Base-by-base conservation (phyloP, 345 rosid genomes). In the Corymbia maculata region DNA sequence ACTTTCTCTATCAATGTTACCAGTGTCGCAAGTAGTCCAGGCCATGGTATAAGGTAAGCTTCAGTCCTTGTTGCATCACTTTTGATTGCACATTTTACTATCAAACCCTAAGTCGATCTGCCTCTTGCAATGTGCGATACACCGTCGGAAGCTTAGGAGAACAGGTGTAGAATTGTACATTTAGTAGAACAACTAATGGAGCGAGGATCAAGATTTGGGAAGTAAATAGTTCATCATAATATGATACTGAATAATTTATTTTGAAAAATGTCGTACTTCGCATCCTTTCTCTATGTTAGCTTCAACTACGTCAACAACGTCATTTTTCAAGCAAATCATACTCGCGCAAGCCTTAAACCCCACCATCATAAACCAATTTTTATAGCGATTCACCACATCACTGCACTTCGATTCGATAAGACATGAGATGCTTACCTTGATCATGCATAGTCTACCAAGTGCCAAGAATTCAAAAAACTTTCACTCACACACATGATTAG, bases 121-220 rank as follows among this genome's bases (percentile, higher is more conserved):
- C 36, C 19, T 21, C 26, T 9, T 51, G 45, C 45, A 16, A 28
- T 88, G 21, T 16, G n/a, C 44, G 7, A 52, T 53, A 13, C 19
- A 89, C 89, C 75, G 32, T 88, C 21, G 92, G 92, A 53, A 88
- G 91, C 88, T 49, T 90, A 79, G 92, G 91, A 11, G 22, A 21
- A 19, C 30, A 52, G 16, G 89, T 88, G 24, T 13, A 47, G 5
- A 47, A 85, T 36, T 85, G 90, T 80, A 92, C 49, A 2, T 88
- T 92, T 19, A 85, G 17, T 1, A 64, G 32, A 45, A 52, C 87
- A 22, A 22, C 30, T 47, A 68, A 87, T 36, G 91, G 89, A 52
- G 92, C 85, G 26, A 92, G 91, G 51, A 90, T 92, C 89, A 92
- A 92, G 79, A 89, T 92, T 51, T 89, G 91, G 90, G 55, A 89